Evolutionary conservation across 352 stramenopile species (phyloP), one percentile per base, ranked within the genome.

Genomic region (Phytophthora tentaculata): DNA sequence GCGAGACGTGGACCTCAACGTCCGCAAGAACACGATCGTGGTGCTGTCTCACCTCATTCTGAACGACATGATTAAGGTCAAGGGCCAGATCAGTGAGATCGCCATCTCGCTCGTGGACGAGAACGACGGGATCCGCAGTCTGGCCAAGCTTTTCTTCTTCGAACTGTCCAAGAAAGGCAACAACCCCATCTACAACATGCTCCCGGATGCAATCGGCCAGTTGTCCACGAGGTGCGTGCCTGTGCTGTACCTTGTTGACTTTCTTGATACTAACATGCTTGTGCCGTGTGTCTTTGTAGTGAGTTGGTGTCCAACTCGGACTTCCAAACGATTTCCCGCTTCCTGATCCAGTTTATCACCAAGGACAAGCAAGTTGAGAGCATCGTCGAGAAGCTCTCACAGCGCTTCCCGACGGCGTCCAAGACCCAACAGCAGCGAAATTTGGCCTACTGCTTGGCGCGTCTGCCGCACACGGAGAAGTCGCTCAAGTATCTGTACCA

Each of bases 61-160:
- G 32, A 99, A 99, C 77, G 97, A 99, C 68, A 99, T 99, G 98
- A 97, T 99, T 41, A 99, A 99, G 81, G 96, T 99, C n/a, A 98
- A 98, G 71, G 96, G 94, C 16, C 92, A 98, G 74, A 89, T 97
- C 50, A 95, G 86, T 55, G 88, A 98, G 58, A 98, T 99, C 57
- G 97, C 97, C 3, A 87, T 99, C 12, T 98, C 92, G 37, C 76
- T 99, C 20, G 85, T 97, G 12, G 97, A 99, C 70, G 72, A 94
- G n/a, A 95, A 97, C 44, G 73, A 86, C 35, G 74, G 88, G 29
- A 98, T 99, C 57, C 86, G 88, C 14, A 93, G 98, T 59, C 92
- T 98, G 58, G 91, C 97, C 14, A 91, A 95, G 67, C 74, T 99
- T 3, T 98, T 99, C 55, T 99, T 99, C 77, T 87, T 97, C 32